Conservation (phyloP, 164 flowering plant species). For the Vitis amurensis region DNA sequence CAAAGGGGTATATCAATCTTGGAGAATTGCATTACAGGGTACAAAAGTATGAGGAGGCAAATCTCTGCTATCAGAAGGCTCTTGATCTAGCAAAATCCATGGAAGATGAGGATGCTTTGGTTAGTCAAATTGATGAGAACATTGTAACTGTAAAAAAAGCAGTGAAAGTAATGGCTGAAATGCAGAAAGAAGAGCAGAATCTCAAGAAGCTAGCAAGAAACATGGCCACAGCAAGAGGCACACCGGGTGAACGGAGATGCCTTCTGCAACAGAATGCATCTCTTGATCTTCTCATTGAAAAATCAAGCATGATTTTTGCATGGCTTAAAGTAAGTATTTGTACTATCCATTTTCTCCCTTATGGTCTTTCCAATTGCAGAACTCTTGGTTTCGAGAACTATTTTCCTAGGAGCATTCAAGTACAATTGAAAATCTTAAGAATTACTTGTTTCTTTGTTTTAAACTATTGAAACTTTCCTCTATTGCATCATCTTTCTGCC, state of each 20-base stretch:
- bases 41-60: conserved; percentile 79
- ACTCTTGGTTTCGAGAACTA: neutral
- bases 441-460: neutral
- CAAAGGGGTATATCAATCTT: conserved; percentile 92
- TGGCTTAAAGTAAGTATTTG: conserved; percentile 66
- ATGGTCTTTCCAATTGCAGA: neutral
- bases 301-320: conserved; percentile 59
- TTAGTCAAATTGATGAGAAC: conserved; percentile 57
- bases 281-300: conserved; percentile 78
- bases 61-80: conserved; percentile 70
- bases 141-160: conserved; percentile 62
- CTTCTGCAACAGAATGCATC: conserved; percentile 61
- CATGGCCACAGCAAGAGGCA: conserved; percentile 52
- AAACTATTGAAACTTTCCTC: too few species aligned
- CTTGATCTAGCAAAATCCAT: conserved; percentile 69
- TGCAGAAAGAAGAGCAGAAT: conserved; percentile 79
- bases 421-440: neutral
- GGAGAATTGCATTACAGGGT: conserved; percentile 75
- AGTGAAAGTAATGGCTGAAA: conserved; percentile 53
- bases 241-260: conserved; percentile 57
- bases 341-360: neutral
- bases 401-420: neutral
- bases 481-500: neutral
- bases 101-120: conserved; percentile 92
- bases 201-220: conserved; percentile 72